Conservation (phyloP, 768 basidiomycete genomes). For the Cystobasidium ongulense region DNA sequence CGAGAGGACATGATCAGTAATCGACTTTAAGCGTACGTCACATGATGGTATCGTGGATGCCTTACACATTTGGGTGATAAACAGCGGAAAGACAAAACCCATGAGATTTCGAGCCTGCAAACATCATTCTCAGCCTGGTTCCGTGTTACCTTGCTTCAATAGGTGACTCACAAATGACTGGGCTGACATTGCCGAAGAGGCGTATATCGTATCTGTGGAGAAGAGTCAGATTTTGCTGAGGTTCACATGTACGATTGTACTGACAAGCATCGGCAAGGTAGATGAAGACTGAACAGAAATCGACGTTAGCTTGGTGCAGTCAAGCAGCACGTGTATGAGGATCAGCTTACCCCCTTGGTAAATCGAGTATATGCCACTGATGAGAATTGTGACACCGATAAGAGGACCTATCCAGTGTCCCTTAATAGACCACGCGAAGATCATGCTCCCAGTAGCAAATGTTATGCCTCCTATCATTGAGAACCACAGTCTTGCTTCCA, state of each 20-base stretch:
- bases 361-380: conserved; percentile 29
- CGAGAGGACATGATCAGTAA: neutral
- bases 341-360: conserved; percentile 19
- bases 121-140: neutral
- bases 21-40: neutral
- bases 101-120: conserved; percentile 17
- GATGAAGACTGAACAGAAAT: conserved; percentile 9
- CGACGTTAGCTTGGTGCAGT: neutral
- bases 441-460: conserved; percentile 23
- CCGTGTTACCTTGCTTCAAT: neutral
- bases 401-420: conserved; percentile 30
- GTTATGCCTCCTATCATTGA: conserved; percentile 27
- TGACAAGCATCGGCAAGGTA: conserved; percentile 29
- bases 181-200: conserved; percentile 17
- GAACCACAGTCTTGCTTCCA: conserved; percentile 23
- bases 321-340: neutral
- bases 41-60: neutral
- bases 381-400: conserved; percentile 20
- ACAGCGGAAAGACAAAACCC: conserved; percentile 28
- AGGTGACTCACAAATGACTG: conserved; percentile 13
- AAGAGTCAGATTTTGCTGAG: neutral
- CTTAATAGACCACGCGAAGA: conserved; percentile 30
- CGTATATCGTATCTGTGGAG: conserved; percentile 18
- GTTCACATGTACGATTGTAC: neutral
- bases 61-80: conserved; percentile 29